Percentiles rank a stretch among this genome's conserved stretches.
These are phyloP conservation scores for Ophiostoma ips DNA, from an alignment of 2,329 filamentous ascomycete species.

Conservation along the genomic window DNA sequence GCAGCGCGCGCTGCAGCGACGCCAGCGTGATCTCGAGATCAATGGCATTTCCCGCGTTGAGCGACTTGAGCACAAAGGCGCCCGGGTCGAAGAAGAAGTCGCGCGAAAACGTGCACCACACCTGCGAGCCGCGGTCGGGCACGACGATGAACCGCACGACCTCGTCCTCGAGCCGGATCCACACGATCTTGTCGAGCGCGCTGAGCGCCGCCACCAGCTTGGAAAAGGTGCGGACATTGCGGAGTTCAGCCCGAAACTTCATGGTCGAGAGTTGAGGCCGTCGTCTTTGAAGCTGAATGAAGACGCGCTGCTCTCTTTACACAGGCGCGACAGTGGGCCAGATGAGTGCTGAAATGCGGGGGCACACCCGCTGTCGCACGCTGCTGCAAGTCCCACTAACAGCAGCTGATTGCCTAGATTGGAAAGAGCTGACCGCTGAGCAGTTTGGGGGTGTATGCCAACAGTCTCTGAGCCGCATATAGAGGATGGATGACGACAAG, in stretches of 20 bases:
- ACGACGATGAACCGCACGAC: slow-evolving; percentile 90
- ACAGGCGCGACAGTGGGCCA: too few species aligned
- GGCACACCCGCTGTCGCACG: neutral
- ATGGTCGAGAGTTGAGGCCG: neutral
- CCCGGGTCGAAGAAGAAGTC: slow-evolving; percentile 77
- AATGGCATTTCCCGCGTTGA: slow-evolving; percentile 71
- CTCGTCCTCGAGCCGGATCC: slow-evolving; percentile 79
- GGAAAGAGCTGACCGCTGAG: slow-evolving; percentile 6
- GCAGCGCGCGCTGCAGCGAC: slow-evolving; percentile 79
- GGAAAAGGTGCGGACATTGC: slow-evolving; percentile 45
- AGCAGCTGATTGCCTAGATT: slow-evolving; percentile 9
- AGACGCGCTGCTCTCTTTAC: too few species aligned
- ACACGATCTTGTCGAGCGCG: slow-evolving; percentile 68
- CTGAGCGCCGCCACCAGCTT: slow-evolving; percentile 51
- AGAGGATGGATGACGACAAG: too few species aligned
- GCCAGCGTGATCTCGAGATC: slow-evolving; percentile 91
- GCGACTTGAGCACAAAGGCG: slow-evolving; percentile 72
- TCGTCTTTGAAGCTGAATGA: neutral
- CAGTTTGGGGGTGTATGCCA: too few species aligned
- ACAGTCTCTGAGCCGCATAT: too few species aligned
- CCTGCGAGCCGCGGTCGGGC: slow-evolving; percentile 85
- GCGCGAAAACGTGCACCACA: slow-evolving; percentile 54
- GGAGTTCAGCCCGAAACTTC: slow-evolving; percentile 38
- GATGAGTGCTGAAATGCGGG: slow-evolving; percentile 3
- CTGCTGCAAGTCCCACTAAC: neutral